Evolutionary conservation across 208 protist species (phyloP).

Genomic region (Crithidia acanthocephali): DNA sequence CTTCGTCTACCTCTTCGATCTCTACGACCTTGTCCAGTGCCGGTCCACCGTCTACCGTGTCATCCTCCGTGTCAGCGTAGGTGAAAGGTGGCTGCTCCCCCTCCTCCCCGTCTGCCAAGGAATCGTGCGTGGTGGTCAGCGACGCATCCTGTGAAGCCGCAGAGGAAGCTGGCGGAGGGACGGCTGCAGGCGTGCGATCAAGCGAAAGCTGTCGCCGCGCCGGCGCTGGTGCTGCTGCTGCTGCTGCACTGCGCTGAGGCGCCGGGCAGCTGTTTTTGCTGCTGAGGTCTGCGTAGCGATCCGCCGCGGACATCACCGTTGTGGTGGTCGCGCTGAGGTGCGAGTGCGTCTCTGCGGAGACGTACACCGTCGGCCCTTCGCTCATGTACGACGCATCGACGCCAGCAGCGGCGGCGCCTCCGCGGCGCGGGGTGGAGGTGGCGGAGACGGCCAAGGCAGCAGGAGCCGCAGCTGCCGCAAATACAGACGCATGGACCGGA

Average conservation of each 20-base stretch:
- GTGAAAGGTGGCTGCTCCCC: neutral
- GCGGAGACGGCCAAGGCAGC: too few species aligned
- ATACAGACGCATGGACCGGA: too few species aligned
- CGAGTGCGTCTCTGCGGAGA: neutral
- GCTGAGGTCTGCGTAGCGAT: neutral
- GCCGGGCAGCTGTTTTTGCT: neutral
- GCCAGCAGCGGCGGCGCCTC: neutral
- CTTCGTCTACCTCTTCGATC: neutral
- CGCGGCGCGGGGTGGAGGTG: neutral
- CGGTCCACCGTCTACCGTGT: neutral
- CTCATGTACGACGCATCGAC: slow-evolving; percentile 13
- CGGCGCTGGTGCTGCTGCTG: too few species aligned
- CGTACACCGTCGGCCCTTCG: slow-evolving; percentile 1
- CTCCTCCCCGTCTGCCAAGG: neutral
- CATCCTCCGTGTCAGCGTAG: neutral
- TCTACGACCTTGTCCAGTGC: neutral
- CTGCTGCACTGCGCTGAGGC: neutral
- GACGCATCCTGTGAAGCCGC: neutral
- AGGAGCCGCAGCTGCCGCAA: neutral
- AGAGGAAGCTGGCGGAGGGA: neutral
- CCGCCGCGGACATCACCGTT: neutral
- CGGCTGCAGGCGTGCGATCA: slow-evolving; percentile 12
- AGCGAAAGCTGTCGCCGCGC: slow-evolving; percentile 27
- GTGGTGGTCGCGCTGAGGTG: neutral
- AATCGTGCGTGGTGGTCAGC: neutral